These are phyloP conservation scores for Anethum foeniculum DNA, from an alignment of 140 eudicot genomes.

Conservation along the genomic window DNA sequence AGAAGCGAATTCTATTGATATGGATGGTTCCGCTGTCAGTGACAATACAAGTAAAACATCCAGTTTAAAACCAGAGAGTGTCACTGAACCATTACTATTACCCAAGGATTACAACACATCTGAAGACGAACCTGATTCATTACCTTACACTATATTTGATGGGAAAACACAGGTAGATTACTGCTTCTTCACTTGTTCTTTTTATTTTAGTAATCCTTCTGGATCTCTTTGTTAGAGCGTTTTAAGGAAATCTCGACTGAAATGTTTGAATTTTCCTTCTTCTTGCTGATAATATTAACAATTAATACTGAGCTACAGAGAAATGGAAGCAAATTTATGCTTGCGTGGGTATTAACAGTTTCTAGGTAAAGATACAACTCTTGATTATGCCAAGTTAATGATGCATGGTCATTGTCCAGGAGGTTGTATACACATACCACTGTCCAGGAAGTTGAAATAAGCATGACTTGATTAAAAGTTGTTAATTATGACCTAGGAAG, in stretches of 20 bases:
- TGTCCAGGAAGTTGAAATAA: not conserved
- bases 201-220: not conserved
- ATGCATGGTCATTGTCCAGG: not conserved
- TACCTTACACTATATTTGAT: conserved; percentile 19
- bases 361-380: not conserved
- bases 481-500: not conserved
- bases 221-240: not conserved
- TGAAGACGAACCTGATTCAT: conserved; percentile 16
- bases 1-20: conserved; percentile 10
- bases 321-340: not conserved
- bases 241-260: not conserved
- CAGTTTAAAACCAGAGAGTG: conserved; percentile 10
- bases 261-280: not conserved
- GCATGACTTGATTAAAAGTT: not conserved
- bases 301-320: not conserved
- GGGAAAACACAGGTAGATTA: conserved; percentile 24
- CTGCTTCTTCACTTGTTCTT: not conserved
- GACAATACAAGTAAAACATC: conserved; percentile 9
- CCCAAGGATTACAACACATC: conserved; percentile 3
- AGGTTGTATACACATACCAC: not conserved
- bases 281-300: not conserved
- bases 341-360: not conserved
- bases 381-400: not conserved
- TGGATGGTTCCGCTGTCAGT: not conserved
- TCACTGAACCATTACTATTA: conserved; percentile 29